Base-by-base conservation (phyloP, 2,329 filamentous ascomycete species). In the Tympanopsis confertula region DNA sequence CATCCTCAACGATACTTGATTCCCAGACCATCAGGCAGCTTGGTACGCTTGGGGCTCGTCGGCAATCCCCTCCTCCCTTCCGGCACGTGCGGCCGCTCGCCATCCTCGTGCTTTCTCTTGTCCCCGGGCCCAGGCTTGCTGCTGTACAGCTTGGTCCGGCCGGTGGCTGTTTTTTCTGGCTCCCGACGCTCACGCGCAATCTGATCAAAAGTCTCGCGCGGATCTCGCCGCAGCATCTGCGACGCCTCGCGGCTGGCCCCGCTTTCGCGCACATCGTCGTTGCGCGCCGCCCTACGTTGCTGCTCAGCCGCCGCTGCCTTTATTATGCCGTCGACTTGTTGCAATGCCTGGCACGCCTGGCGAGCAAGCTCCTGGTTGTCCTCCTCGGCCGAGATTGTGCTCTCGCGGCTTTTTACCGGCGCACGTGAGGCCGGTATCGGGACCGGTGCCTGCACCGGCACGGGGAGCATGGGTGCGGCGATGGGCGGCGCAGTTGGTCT, bases 191-290 rank as follows among this genome's bases (percentile, higher is more conserved):
- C 22, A n/a, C 22, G 22, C n/a, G 22, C 22, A 10, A n/a, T 26
- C 3, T 68, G 58, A 30, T 72, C 71, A 18, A 72, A 70, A 43
- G 66, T 71, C 50, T 68, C 62, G 7, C 66, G 61, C 1, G 69
- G 59, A 37, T 74, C 67, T 26, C 74, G 69, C 13, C 81, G 78
- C 44, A 86, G 68, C 76, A 89, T 78, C 46, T 77, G 78, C 2
- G 80, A 78, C 2, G 86, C 86, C 33, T 78, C 76, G 44, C 84
- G 82, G 49, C 81, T 88, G 5, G 86, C 85, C 50, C 85, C 82
- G 40, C 82, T 86, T 49, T 82, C 82, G 22, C 68, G 71, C 0
- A 87, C 59, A 32, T 82, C 76, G 44, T 82, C 73, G 29, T 83
- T 67, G 13, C 62, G 61, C 2, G 61, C 61, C 5, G 60, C 58